phyloP scores from a whole-genome alignment of 164 flowering plant genomes.

The Brasenia schreberi region DNA sequence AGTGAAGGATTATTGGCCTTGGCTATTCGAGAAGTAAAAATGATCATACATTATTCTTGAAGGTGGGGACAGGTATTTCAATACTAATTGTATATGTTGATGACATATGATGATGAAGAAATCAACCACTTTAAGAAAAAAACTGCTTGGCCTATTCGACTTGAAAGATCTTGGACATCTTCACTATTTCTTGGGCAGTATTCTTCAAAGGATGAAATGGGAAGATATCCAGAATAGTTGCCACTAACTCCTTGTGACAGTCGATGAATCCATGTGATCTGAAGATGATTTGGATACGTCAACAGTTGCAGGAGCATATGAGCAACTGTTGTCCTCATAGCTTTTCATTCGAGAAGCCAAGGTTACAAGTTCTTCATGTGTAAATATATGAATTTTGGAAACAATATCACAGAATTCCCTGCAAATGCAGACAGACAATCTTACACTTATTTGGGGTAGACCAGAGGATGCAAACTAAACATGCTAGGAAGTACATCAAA shows the following conservation, averaged over 20 bases:
- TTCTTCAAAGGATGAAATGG: too few species aligned
- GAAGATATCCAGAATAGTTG: background rate
- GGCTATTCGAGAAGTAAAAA: too few species aligned
- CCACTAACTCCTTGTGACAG: background rate
- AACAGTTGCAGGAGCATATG: constrained; percentile 1
- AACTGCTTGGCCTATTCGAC: too few species aligned
- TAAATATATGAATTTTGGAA: constrained; percentile 17
- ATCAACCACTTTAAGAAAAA: too few species aligned
- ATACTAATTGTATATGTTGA: too few species aligned
- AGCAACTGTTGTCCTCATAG: constrained; percentile 11
- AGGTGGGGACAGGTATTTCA: too few species aligned
- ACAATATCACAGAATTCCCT: constrained; percentile 24
- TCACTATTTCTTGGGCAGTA: too few species aligned
- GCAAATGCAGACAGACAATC: constrained; percentile 1
- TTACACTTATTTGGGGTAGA: too few species aligned
- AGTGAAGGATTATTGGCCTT: too few species aligned
- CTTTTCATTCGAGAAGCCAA: constrained; percentile 5
- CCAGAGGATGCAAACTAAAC: background rate
- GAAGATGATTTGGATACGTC: constrained; percentile 1
- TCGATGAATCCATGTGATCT: constrained; percentile 1
- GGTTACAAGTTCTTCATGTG: constrained; percentile 7
- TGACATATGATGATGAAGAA: too few species aligned
- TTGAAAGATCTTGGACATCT: too few species aligned
- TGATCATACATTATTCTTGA: too few species aligned
- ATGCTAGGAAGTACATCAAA: background rate